Conservation (phyloP, 306 rosid species). For the Ammopiptanthus mongolicus region DNA sequence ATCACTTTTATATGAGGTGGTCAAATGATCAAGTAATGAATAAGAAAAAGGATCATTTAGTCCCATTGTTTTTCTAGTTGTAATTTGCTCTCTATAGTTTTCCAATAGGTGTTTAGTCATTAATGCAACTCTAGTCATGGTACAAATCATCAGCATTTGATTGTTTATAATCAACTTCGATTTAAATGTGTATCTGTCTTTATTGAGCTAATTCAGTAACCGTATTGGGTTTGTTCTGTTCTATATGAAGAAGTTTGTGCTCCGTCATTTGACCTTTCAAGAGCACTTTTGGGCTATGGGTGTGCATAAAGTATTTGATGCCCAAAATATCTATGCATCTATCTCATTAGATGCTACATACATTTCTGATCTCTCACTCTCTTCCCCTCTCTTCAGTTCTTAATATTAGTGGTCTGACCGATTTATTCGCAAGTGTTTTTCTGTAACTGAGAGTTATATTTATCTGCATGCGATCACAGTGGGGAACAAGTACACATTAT, state of each 20-base stretch:
- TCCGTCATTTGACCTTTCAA: conserved; percentile 15
- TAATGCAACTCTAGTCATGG: not conserved
- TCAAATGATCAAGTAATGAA: not conserved
- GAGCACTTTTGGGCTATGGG: not conserved
- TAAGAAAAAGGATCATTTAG: not conserved
- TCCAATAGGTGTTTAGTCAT: not conserved
- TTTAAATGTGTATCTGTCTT: not conserved
- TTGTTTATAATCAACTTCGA: conserved; percentile 5
- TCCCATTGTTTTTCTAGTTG: not conserved
- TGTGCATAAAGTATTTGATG: not conserved
- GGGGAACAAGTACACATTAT: conserved; percentile 79
- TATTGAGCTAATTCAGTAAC: conserved; percentile 10
- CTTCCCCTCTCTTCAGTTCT: not conserved
- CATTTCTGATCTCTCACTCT: not conserved
- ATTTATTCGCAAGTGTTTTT: conserved; percentile 11
- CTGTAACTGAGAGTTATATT: conserved; percentile 23
- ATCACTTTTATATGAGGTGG: conserved; percentile 1
- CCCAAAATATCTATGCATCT: conserved; percentile 10
- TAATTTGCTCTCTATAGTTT: conserved; percentile 15
- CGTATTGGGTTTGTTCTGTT: not conserved
- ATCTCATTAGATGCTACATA: not conserved
- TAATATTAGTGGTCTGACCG: not conserved
- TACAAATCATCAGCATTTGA: conserved; percentile 1
- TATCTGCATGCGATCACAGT: conserved; percentile 43
- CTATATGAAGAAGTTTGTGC: conserved; percentile 3